Evolutionary conservation across 2,329 filamentous ascomycete genomes (phyloP).

Genomic region (Polychaeton citri): DNA sequence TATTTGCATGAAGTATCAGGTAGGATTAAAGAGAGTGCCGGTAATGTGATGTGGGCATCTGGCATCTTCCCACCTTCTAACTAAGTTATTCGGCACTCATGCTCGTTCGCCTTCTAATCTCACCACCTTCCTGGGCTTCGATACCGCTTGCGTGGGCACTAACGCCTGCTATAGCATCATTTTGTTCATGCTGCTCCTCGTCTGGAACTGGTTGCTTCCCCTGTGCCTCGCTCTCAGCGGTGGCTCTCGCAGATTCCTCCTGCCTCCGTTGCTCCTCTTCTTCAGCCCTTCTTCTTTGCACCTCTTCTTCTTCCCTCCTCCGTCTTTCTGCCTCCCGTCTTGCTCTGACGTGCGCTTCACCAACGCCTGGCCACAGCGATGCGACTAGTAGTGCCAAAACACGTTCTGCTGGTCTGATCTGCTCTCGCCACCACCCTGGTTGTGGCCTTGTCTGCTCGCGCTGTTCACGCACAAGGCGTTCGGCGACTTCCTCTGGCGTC

Average conservation of each 20-base stretch:
- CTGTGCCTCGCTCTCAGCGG: slow-evolving; percentile 1
- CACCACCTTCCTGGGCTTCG: too few relatives aligned
- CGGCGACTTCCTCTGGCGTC: slow-evolving; percentile 29
- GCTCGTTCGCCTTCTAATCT: too few relatives aligned
- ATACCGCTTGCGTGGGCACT: too few relatives aligned
- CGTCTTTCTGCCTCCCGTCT: slow-evolving; percentile 29
- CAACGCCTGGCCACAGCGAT: slow-evolving; percentile 48
- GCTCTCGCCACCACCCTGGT: slow-evolving; percentile 15
- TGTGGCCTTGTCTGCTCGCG: slow-evolving; percentile 7
- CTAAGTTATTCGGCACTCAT: too few relatives aligned
- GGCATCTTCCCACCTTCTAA: too few relatives aligned
- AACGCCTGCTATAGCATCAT: too few relatives aligned
- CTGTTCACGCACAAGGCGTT: slow-evolving; percentile 23
- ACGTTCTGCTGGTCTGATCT: slow-evolving; percentile 37
- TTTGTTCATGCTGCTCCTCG: too few relatives aligned
- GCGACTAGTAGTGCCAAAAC: slow-evolving; percentile 49
- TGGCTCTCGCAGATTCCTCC: too few relatives aligned
- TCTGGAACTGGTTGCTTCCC: too few relatives aligned
- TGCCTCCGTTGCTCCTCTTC: slow-evolving; percentile 6
- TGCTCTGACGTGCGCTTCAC: slow-evolving; percentile 46
- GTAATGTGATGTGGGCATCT: too few relatives aligned
- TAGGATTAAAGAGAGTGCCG: too few relatives aligned
- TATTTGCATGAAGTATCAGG: too few relatives aligned
- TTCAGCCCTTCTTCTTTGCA: slow-evolving; percentile 1
- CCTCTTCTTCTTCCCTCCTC: slow-evolving; percentile 18